Base-by-base conservation (phyloP, 2,329 filamentous ascomycete species). In the Colletotrichum truncatum region DNA sequence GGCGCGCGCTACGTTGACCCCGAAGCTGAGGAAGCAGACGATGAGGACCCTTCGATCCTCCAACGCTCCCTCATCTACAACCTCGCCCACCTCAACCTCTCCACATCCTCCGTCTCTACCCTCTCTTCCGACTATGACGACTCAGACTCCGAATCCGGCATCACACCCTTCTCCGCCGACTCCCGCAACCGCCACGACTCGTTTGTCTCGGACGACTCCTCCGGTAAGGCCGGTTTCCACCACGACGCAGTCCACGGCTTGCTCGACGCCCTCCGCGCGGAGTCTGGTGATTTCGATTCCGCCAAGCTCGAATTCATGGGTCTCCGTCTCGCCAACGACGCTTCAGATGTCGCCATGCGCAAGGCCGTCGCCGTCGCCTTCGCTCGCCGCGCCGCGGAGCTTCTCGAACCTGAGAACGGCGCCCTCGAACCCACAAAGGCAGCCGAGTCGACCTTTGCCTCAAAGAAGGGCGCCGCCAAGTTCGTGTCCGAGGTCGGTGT, bases 281-380 rank as follows among this genome's bases (percentile, higher is more conserved):
- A 89, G 11, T 87, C 88, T 12, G 87, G 89, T 10, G 93, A 97
- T 74, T 96, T 97, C 68, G 94, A 97, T 73, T 84, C 84, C 3
- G 87, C 88, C 52, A 93, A 95, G 75, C 87, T 98, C 32, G 96
- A 99, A 76, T 92, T 99, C 68, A 97, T 94, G 82, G 93, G 93
- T 48, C 84, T 98, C n/a, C 91, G 95, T 10, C 93, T 99, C 77
- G 91, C 91, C 58, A 93, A 92, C 72, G 93, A 98, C 73, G 96
- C 96, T 3, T 94, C 93, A 1, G 95, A 97, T 73, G 87, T 91
- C 69, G 92, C 96, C 77, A 93, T 98, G 73, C 92, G 95, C 45
- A 90, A 91, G 32, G 94, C 96, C 14, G 90, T 98, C 23, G 93
- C 93, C 3, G 88, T 91, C 2, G 92, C 94, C 1, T 95, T 98